Evolutionary conservation across 2,329 filamentous ascomycete species (phyloP).

Genomic region (Calonectria hawksworthii): DNA sequence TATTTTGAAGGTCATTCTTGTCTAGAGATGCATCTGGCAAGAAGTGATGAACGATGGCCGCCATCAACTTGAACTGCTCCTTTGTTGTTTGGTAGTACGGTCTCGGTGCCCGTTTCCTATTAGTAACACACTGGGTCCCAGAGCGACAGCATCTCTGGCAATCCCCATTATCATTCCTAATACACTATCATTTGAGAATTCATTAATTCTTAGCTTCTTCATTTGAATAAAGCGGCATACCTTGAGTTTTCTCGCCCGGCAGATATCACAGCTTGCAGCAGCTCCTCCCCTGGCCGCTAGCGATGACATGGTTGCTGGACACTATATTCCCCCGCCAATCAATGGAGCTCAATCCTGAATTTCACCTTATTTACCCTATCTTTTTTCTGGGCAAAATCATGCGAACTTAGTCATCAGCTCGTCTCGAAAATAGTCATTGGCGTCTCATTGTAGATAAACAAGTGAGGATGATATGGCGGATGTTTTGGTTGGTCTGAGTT

Average conservation of each 20-base stretch:
- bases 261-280: neutral
- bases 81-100: constrained; percentile 2
- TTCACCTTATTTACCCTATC: neutral
- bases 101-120: neutral
- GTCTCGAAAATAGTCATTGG: neutral
- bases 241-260: neutral
- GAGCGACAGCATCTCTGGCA: neutral
- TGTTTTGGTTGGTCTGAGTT: neutral
- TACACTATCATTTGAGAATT: neutral
- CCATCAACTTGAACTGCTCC: neutral
- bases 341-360: neutral
- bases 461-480: neutral
- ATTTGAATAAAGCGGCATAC: neutral
- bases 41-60: neutral
- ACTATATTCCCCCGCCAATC: neutral
- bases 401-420: too few species aligned
- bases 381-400: neutral
- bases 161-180: neutral
- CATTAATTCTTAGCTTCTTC: neutral
- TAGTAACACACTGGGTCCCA: neutral
- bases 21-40: neutral
- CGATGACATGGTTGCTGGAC: neutral
- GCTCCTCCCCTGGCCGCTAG: neutral
- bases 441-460: neutral
- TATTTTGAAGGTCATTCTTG: neutral